A percentile compares a stretch with the other conserved stretches of the same genome.
Evolutionary conservation across 495 filamentous ascomycete genomes (phyloP).

Genomic region (Bacidia gigantensis): DNA sequence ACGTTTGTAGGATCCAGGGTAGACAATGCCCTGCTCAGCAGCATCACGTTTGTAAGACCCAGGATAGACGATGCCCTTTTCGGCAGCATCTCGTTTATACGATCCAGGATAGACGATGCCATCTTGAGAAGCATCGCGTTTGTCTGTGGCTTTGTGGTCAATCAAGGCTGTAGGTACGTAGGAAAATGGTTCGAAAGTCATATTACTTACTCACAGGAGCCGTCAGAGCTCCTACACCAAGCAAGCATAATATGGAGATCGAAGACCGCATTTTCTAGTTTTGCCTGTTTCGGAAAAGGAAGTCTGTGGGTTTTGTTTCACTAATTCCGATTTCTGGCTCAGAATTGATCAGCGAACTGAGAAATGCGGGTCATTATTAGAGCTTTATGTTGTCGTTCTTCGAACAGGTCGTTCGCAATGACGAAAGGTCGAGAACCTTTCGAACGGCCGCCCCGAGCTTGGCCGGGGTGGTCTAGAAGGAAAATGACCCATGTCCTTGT

Average conservation of each 20-base stretch:
- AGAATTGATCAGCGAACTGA: too few relatives aligned
- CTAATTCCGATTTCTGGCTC: too few relatives aligned
- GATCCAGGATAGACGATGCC: neutral
- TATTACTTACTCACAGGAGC: neutral
- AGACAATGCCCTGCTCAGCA: neutral
- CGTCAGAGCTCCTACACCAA: neutral
- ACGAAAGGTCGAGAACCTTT: neutral
- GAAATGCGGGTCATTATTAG: neutral
- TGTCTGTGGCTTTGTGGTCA: too few relatives aligned
- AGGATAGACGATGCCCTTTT: neutral
- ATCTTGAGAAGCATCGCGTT: neutral
- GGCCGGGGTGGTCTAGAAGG: too few relatives aligned
- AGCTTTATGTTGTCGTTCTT: neutral
- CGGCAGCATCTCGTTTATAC: neutral
- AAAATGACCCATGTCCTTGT: too few relatives aligned
- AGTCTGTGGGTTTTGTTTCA: too few relatives aligned
- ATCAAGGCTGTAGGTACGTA: too few relatives aligned
- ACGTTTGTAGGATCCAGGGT: neutral
- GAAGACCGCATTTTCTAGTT: neutral
- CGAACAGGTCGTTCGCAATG: neutral
- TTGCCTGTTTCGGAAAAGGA: neutral
- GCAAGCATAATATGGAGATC: neutral
- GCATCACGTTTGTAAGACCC: neutral
- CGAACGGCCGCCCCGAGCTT: neutral
- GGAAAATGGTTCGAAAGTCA: too few relatives aligned